Evolutionary conservation across 139 green algal species (phyloP), one percentile per base, ranked within the genome.

Genomic region (Bryopsis sp.): DNA sequence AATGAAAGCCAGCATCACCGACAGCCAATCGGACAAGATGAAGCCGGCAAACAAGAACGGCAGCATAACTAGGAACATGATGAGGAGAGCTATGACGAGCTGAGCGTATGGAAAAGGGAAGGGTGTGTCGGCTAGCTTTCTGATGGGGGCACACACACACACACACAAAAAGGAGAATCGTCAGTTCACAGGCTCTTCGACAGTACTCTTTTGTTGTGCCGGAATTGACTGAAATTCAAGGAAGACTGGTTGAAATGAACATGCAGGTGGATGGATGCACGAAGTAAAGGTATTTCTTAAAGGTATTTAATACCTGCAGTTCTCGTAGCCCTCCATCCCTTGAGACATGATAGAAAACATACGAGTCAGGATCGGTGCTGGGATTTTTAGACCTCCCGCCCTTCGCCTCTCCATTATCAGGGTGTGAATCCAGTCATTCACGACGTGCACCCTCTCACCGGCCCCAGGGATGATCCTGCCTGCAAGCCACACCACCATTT

Each of bases 21-120:
- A 77, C 29, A 82, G 36, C 63, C 54, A 76, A 7, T 67, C 26
- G 24, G 62, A 28, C 24, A 70, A 6, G 34, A 81, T 43, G n/a
- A 72, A 79, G 31, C 7, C 26, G 0, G 46, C 36, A 8, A 72
- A 33, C n/a, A 80, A 29, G 8, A 88, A 58, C 11, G 81, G 82
- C 39, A 79, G n/a, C 1, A 48, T 68, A 36, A 78, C 31, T n/a
- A 69, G 61, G 54, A 72, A 78, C 19, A 76, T 47, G 5, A 85
- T 28, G 59, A 89, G 78, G 43, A 84, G 48, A 7, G 81, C 39
- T 35, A 83, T 66, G 19, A 86, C 48, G n/a, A 83, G 35, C 71
- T 89, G 83, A 24, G 79, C 76, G 79, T 75, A 85, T 35, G 77
- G 73, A 64, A 89, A 89, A 47, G 83, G 83, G 70, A 89, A 89